Conservation (phyloP, 1,139 yeast species). For the Nadsonia commutata region DNA sequence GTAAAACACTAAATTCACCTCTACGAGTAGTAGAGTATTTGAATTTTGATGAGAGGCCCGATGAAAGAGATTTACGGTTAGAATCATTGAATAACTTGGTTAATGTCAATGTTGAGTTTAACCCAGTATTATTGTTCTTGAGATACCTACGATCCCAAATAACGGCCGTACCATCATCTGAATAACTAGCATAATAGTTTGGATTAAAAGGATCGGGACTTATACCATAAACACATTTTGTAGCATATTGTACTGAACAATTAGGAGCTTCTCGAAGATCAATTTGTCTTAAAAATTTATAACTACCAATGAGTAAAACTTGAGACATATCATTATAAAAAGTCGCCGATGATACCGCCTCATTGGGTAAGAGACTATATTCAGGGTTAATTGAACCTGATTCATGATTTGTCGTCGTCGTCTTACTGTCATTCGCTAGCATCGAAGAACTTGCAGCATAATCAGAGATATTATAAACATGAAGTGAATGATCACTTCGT, state of each 20-base stretch:
- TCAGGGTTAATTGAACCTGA: conserved; percentile 26
- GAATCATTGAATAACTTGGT: conserved; percentile 53
- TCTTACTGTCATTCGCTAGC: conserved; percentile 4
- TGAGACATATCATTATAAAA: conserved; percentile 50
- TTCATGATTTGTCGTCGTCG: conserved; percentile 4
- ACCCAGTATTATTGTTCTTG: conserved; percentile 16
- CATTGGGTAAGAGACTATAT: conserved; percentile 53
- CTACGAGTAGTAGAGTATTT: conserved; percentile 53
- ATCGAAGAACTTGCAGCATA: not conserved
- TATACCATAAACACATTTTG: conserved; percentile 58
- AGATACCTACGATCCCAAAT: conserved; percentile 78
- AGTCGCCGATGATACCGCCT: conserved; percentile 51
- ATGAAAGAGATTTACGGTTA: conserved; percentile 43
- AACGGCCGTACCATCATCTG: conserved; percentile 75
- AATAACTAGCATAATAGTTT: conserved; percentile 53
- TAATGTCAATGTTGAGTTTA: conserved; percentile 50
- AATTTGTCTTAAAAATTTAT: conserved; percentile 63
- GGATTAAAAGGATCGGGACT: conserved; percentile 53
- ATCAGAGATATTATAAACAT: conserved; percentile 68
- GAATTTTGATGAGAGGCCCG: conserved; percentile 30
- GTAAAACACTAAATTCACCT: conserved; percentile 69
- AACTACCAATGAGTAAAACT: conserved; percentile 56
- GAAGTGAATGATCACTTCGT: conserved; percentile 62
- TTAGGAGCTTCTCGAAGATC: conserved; percentile 51
- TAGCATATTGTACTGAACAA: conserved; percentile 61